phyloP scores from a whole-genome alignment of 1,139 yeast species.

The Debaryomycetaceae sp. region DNA sequence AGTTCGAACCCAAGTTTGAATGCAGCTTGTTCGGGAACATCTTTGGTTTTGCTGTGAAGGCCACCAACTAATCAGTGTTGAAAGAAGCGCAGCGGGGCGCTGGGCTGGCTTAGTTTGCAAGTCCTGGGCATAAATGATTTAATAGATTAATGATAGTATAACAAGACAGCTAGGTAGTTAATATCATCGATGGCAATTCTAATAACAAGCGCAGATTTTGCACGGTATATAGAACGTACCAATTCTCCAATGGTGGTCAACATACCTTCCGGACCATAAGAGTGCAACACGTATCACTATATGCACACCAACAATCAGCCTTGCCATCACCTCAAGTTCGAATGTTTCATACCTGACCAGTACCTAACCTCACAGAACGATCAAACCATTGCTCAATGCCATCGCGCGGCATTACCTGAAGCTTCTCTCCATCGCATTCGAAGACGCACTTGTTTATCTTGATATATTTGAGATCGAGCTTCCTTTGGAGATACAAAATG shows the following conservation, averaged over 20 bases:
- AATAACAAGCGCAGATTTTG: too few species aligned
- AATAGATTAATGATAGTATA: background rate
- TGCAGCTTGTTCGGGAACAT: constrained; percentile 43
- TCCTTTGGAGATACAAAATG: constrained; percentile 26
- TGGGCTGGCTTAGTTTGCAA: too few species aligned
- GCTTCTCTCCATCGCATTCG: constrained; percentile 17
- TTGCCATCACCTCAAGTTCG: too few species aligned
- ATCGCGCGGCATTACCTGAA: constrained; percentile 34
- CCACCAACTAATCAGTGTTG: background rate
- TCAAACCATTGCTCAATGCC: constrained; percentile 46
- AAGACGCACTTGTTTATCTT: constrained; percentile 40
- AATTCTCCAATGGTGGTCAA: too few species aligned
- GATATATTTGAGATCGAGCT: constrained; percentile 33
- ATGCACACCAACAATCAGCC: too few species aligned
- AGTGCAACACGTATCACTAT: too few species aligned
- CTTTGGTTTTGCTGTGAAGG: constrained; percentile 33
- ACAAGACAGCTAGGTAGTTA: background rate
- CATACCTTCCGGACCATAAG: too few species aligned
- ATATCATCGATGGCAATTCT: too few species aligned
- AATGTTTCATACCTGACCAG: background rate
- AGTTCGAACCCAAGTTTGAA: constrained; percentile 41
- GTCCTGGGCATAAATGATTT: background rate
- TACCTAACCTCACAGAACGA: constrained; percentile 14
- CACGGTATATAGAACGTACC: too few species aligned
- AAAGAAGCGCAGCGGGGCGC: too few species aligned